Conservation (phyloP, 2,329 filamentous ascomycete species). For the Colletotrichum orbiculare region DNA sequence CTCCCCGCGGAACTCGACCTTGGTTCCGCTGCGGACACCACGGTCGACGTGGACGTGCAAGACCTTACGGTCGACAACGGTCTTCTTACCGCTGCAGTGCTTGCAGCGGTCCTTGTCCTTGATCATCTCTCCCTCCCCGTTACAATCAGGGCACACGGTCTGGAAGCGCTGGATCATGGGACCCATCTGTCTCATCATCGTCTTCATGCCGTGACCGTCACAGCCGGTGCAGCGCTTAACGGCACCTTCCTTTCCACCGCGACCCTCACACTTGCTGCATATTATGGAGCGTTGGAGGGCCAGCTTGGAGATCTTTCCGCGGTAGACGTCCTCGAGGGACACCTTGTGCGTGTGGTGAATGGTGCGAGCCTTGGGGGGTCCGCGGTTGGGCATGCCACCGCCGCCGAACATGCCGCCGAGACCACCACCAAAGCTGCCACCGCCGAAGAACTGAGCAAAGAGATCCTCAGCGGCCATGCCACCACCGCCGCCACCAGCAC, state of each 20-base stretch:
- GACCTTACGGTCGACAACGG: conserved; percentile 95
- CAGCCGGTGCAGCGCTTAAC: conserved; percentile 93
- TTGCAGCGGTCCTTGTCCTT: conserved; percentile 99
- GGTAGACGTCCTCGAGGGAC: conserved; percentile 96
- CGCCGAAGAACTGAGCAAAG: conserved; percentile 96
- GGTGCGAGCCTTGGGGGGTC: conserved; percentile 88
- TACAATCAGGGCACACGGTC: conserved; percentile 98
- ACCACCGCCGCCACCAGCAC: conserved; percentile 74
- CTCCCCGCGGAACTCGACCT: conserved; percentile 96
- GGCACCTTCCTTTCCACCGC: conserved; percentile 97
- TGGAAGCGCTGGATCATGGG: conserved; percentile 99
- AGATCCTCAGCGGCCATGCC: conserved; percentile 97
- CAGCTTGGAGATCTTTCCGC: conserved; percentile 96
- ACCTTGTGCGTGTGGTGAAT: conserved; percentile 99
- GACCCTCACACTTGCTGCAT: conserved; percentile 92
- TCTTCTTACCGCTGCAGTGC: conserved; percentile 97
- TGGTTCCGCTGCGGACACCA: conserved; percentile 92
- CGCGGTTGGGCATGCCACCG: conserved; percentile 80
- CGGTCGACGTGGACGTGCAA: conserved; percentile 97
- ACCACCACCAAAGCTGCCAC: conserved; percentile 76
- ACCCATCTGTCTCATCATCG: conserved; percentile 99
- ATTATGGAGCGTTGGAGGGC: conserved; percentile 98
- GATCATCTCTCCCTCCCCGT: conserved; percentile 96
- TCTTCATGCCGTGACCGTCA: conserved; percentile 97
- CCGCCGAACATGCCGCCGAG: conserved; percentile 82